Evolutionary conservation across 345 rosid species (phyloP), one percentile per base, ranked within the genome.

Genomic region (Gossypium ekmanianum): DNA sequence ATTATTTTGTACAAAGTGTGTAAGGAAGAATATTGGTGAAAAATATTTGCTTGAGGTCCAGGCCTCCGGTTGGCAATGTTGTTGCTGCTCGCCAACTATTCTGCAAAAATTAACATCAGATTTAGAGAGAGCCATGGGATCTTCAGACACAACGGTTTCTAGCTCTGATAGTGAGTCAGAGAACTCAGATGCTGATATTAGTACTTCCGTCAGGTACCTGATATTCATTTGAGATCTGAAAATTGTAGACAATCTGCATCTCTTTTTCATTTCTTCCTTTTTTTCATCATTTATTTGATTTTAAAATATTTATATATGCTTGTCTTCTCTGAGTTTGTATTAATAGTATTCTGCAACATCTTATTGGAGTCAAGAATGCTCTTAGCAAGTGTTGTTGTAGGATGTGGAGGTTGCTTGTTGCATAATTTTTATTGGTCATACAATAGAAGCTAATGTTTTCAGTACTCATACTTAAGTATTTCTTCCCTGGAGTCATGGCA

Each of bases 21-120:
- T 95, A 68, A 84, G 79, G 84, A 88, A 89, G 79, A 95, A 95
- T 82, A 75, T 93, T 51, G 92, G 97, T 68, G 96, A 90, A 81
- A 89, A 87, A 75, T 88, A 76, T 82, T 78, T 90, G 85, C 80
- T 83, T 65, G 85, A 84, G 86, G 85, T 77, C 72, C 91, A 81
- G 79, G 81, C 84, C 79, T 87, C 89, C 72, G 88, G 91, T 50
- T 95, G 98, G 99, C 83, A 85, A 75, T 93, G 99, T 80, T 93
- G 93, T 74, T 79, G 86, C 78, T 95, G 99, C 85, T 85, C 78
- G 80, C 97, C 99, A 29, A 90, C 81, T 79, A 87, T 88, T 75
- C 73, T 95, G 82, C 84, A 84, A 78, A 84, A 78, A 78, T 79
- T 95, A 84, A 89, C 88, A 10, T 76, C 76, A 72, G 91, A 92